Percentiles rank a stretch among this genome's conserved stretches.
These are phyloP conservation scores for Thraustochytrium striatum DNA, from an alignment of 352 stramenopile species.

Conservation along the genomic window DNA sequence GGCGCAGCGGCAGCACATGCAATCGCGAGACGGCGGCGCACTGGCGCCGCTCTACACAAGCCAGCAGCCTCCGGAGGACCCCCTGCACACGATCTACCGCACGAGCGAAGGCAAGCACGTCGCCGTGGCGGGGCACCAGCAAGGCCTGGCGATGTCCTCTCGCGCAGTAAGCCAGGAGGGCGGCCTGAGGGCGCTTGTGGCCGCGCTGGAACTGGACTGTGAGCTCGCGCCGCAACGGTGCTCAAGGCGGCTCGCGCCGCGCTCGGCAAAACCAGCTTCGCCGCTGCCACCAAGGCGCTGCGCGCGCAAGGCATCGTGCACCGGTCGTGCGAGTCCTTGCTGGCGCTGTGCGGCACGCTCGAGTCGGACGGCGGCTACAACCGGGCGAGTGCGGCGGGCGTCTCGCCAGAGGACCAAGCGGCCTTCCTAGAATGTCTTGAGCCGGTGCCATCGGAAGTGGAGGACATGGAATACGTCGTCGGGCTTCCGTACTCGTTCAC, in stretches of 20 bases:
- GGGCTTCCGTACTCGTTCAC: not conserved
- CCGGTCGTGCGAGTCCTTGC: not conserved
- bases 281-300: not conserved
- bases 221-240: too few relatives aligned
- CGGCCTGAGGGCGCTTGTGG: too few relatives aligned
- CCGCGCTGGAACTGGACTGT: too few relatives aligned
- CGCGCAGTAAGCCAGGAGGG: too few relatives aligned
- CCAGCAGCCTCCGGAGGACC: not conserved
- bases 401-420: not conserved
- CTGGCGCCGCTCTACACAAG: not conserved
- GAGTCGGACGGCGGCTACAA: not conserved
- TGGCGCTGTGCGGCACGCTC: too few relatives aligned
- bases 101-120: constrained; percentile 24
- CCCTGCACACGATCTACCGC: constrained; percentile 10
- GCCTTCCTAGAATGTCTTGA: not conserved
- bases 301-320: not conserved
- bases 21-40: not conserved
- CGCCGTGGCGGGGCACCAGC: not conserved
- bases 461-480: not conserved
- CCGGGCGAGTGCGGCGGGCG: not conserved
- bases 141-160: too few relatives aligned
- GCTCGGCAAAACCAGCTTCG: too few relatives aligned
- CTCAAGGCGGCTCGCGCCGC: too few relatives aligned
- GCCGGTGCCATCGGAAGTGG: not conserved
- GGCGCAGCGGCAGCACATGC: not conserved